A percentile compares a stretch with the other conserved stretches of the same genome.
Evolutionary conservation across 768 basidiomycete species (phyloP).

Genomic region (Serendipita sp.): DNA sequence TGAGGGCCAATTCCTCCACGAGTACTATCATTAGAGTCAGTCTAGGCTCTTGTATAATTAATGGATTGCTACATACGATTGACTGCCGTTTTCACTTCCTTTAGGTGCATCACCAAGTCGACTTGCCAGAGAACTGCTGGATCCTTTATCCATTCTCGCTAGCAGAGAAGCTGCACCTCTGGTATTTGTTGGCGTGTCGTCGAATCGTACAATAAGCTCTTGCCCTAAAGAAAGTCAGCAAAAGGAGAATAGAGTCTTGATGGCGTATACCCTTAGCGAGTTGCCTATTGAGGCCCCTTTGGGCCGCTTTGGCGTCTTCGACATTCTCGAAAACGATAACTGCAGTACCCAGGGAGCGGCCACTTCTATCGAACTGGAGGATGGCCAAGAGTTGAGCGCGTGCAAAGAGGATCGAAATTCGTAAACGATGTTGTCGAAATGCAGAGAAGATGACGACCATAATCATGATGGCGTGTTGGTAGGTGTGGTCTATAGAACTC

Average conservation of each 20-base stretch:
- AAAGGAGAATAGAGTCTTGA: background rate
- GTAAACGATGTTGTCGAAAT: slow-evolving; percentile 9
- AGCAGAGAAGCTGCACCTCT: background rate
- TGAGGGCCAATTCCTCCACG: background rate
- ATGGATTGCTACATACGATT: background rate
- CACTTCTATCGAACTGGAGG: slow-evolving; percentile 81
- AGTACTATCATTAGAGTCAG: background rate
- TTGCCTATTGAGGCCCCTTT: slow-evolving; percentile 72
- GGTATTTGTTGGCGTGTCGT: background rate
- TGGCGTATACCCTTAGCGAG: slow-evolving; percentile 59
- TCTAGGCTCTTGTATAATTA: background rate
- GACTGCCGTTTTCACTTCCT: background rate
- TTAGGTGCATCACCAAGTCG: background rate
- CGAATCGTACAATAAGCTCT: background rate
- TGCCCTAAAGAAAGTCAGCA: background rate
- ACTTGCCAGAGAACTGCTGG: background rate
- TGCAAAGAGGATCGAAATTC: slow-evolving; percentile 19
- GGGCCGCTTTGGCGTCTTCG: slow-evolving; percentile 65
- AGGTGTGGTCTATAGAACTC: slow-evolving; percentile 22
- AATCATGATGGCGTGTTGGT: slow-evolving; percentile 7
- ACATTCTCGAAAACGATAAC: slow-evolving; percentile 63
- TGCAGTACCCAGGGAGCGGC: slow-evolving; percentile 75
- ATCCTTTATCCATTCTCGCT: background rate
- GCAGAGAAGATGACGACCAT: background rate
- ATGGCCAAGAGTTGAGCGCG: slow-evolving; percentile 20